Evolutionary conservation across 2,329 filamentous ascomycete genomes (phyloP).

Genomic region (Diplodia seriata): DNA sequence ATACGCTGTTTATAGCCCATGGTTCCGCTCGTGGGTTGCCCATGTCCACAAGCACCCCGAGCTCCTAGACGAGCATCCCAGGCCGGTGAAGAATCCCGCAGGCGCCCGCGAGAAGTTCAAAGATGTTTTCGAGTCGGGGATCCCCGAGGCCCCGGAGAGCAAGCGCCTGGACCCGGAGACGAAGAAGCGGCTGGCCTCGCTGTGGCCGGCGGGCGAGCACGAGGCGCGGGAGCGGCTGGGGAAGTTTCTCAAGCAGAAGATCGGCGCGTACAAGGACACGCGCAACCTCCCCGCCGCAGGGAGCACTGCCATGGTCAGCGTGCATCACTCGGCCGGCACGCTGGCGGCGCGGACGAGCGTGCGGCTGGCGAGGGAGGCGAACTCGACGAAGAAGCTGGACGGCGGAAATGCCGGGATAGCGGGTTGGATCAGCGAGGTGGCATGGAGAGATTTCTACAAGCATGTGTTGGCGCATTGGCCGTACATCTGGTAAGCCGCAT

Average conservation of each 20-base stretch:
- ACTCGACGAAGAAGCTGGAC: slow-evolving; percentile 69
- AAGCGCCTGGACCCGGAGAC: slow-evolving; percentile 69
- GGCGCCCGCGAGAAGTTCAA: slow-evolving; percentile 57
- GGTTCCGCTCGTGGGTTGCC: slow-evolving; percentile 78
- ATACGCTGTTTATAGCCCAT: slow-evolving; percentile 84
- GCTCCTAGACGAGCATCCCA: slow-evolving; percentile 67
- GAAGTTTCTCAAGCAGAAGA: slow-evolving; percentile 71
- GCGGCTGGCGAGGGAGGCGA: slow-evolving; percentile 66
- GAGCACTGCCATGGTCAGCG: slow-evolving; percentile 72
- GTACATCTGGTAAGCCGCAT: slow-evolving; percentile 69
- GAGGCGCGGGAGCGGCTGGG: slow-evolving; percentile 70
- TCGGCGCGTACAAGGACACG: slow-evolving; percentile 66
- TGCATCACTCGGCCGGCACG: slow-evolving; percentile 74
- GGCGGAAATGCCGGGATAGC: slow-evolving; percentile 70
- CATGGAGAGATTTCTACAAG: slow-evolving; percentile 88
- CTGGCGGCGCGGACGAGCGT: slow-evolving; percentile 73
- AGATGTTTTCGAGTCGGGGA: slow-evolving; percentile 64
- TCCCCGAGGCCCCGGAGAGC: slow-evolving; percentile 68
- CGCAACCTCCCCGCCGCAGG: slow-evolving; percentile 71
- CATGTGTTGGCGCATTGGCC: slow-evolving; percentile 87
- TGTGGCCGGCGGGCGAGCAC: slow-evolving; percentile 80
- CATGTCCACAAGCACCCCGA: slow-evolving; percentile 74
- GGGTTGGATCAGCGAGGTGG: slow-evolving; percentile 81
- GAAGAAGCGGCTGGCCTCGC: slow-evolving; percentile 59
- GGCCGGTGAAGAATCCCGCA: slow-evolving; percentile 63